Conservation (phyloP, 768 basidiomycete species). For the Myochromella boudieri region DNA sequence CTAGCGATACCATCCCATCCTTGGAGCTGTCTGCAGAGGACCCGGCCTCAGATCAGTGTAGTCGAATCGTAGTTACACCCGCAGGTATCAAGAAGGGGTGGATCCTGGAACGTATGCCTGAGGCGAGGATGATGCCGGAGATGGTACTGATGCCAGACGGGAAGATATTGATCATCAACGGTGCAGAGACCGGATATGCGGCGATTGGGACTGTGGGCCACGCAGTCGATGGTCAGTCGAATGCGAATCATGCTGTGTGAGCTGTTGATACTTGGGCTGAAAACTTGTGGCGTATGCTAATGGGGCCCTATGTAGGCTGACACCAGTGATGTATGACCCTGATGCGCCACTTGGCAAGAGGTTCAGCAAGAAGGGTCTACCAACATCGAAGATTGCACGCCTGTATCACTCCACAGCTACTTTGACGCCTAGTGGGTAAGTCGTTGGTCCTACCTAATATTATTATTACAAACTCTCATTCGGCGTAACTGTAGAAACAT, state of each 20-base stretch:
- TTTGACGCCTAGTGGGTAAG: slow-evolving; percentile 51
- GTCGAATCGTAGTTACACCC: slow-evolving; percentile 40
- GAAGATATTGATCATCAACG: slow-evolving; percentile 39
- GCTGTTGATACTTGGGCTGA: background rate
- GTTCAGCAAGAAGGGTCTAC: slow-evolving; percentile 44
- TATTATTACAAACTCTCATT: slow-evolving; percentile 3
- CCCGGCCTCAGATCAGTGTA: slow-evolving; percentile 40
- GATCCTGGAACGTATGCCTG: slow-evolving; percentile 44
- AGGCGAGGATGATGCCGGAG: slow-evolving; percentile 35
- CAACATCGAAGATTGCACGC: slow-evolving; percentile 42
- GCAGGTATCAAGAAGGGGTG: slow-evolving; percentile 39
- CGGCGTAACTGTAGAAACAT: slow-evolving; percentile 7
- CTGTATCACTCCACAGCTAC: slow-evolving; percentile 63
- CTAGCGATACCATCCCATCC: slow-evolving; percentile 26
- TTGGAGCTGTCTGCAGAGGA: slow-evolving; percentile 31
- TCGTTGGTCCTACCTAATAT: slow-evolving; percentile 33
- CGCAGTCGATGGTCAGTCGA: slow-evolving; percentile 19
- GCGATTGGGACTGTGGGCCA: slow-evolving; percentile 32
- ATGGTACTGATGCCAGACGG: slow-evolving; percentile 38
- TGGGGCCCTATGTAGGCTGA: slow-evolving; percentile 30
- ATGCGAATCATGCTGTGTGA: slow-evolving; percentile 25
- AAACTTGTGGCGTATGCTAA: background rate
- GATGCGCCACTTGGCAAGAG: slow-evolving; percentile 37
- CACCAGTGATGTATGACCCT: slow-evolving; percentile 49
- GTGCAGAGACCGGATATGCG: slow-evolving; percentile 39